Evolutionary conservation across 163 green algal species (phyloP), one percentile per base, ranked within the genome.

Genomic region (Chlamydomonas reinhardtii): DNA sequence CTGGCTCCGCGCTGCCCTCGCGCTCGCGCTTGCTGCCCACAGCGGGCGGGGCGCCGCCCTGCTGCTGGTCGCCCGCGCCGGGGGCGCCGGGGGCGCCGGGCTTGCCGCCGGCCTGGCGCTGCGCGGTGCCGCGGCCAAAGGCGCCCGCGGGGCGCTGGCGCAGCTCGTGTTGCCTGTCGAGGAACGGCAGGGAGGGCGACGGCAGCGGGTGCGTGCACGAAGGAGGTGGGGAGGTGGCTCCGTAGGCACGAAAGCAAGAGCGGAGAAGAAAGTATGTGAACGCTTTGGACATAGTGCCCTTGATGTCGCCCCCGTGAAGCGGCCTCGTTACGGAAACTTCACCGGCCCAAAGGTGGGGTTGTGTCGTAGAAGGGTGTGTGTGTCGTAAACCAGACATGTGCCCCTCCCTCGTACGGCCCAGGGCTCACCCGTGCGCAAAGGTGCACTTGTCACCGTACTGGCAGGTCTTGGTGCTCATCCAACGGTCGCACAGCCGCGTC

Each of bases 381-480:
- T n/a, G n/a, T n/a, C n/a, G n/a, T n/a, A n/a, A n/a, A n/a, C n/a
- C n/a, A n/a, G n/a, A n/a, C n/a, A n/a, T n/a, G n/a, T n/a, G n/a
- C n/a, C n/a, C n/a, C n/a, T n/a, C n/a, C n/a, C n/a, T n/a, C n/a
- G n/a, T n/a, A n/a, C n/a, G n/a, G n/a, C n/a, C n/a, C n/a, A n/a
- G n/a, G n/a, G n/a, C 92, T 75, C 80, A 95, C 77, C 93, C 93
- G 64, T 96, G 93, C 12, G 93, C 93, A 86, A 96, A 96, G 34
- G 91, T 95, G 91, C 93, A 96, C 52, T 73, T 82, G 52, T 85
- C 85, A 54, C 91, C 93, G 59, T 95, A 94, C 31, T 66, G 75
- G 81, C 93, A 96, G 29, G 73, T 72, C 22, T 88, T 88, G 15
- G 84, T 92, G 62, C 89, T 73, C 91, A 94, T 94, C 74, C 91